Percentiles rank a stretch among this genome's conserved stretches.
These are phyloP conservation scores for Parsonsia alboflavescens DNA, from an alignment of 257 asterid genomes.

Conservation along the genomic window DNA sequence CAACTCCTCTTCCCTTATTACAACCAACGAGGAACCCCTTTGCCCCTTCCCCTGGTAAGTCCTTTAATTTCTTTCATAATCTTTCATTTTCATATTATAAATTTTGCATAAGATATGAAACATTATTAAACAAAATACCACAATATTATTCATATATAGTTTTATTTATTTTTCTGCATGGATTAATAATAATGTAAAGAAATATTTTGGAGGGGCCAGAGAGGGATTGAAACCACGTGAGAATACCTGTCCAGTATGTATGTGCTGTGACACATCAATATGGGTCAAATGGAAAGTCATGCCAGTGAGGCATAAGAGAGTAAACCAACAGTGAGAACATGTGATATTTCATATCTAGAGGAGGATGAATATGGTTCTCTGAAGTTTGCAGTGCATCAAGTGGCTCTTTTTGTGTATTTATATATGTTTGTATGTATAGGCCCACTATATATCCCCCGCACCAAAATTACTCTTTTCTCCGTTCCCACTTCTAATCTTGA, in stretches of 20 bases:
- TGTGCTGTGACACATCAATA: constrained; percentile 30
- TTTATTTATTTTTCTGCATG: neutral
- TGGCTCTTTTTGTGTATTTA: constrained; percentile 2
- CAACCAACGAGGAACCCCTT: constrained; percentile 54
- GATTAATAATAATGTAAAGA: neutral
- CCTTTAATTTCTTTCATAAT: neutral
- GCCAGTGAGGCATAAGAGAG: constrained; percentile 45
- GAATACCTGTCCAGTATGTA: constrained; percentile 42
- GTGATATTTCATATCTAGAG: constrained; percentile 30
- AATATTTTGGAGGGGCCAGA: constrained; percentile 18
- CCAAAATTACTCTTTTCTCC: neutral
- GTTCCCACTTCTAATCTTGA: neutral
- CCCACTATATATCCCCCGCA: constrained; percentile 11
- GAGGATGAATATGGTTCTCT: constrained; percentile 19
- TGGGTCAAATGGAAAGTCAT: constrained; percentile 47
- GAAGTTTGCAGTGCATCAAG: constrained; percentile 20
- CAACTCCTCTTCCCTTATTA: constrained; percentile 36
- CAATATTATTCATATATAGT: neutral
- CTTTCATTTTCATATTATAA: neutral
- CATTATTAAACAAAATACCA: neutral
- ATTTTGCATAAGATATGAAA: too few relatives aligned
- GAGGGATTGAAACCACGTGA: constrained; percentile 49
- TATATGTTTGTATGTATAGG: neutral
- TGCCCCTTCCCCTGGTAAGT: constrained; percentile 58
- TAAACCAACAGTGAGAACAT: constrained; percentile 34